Conservation (phyloP, 2,329 filamentous ascomycete genomes). For the Claviceps capensis region DNA sequence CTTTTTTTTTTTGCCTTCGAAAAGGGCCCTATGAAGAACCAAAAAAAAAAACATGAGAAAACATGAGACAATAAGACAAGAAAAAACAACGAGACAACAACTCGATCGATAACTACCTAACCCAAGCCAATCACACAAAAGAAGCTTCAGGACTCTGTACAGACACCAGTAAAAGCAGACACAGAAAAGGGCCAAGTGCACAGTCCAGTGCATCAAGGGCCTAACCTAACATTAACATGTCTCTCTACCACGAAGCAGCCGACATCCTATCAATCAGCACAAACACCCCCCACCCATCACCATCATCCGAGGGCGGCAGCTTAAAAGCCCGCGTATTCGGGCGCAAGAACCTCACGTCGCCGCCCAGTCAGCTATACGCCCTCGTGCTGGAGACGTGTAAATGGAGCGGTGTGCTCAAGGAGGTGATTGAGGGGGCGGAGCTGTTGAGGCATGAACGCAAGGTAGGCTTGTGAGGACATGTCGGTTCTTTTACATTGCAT, state of each 20-base stretch:
- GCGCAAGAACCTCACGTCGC: slow-evolving; percentile 60
- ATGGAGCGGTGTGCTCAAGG: slow-evolving; percentile 76
- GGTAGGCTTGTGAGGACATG: slow-evolving; percentile 22
- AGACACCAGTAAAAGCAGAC: too few species aligned
- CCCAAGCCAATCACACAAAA: too few species aligned
- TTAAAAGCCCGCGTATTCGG: slow-evolving; percentile 76
- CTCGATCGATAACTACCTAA: too few species aligned
- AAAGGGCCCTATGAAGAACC: too few species aligned
- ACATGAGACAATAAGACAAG: too few species aligned
- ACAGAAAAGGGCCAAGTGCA: too few species aligned
- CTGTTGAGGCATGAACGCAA: slow-evolving; percentile 72
- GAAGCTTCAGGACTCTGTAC: too few species aligned
- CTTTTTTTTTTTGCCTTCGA: too few species aligned
- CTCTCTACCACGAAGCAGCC: slow-evolving; percentile 86
- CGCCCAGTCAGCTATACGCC: slow-evolving; percentile 73
- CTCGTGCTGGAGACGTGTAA: slow-evolving; percentile 77
- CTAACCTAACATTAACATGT: slow-evolving; percentile 54
- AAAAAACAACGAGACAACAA: too few species aligned
- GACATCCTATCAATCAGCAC: slow-evolving; percentile 47
- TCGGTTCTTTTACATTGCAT: too few species aligned
- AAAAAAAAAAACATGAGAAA: too few species aligned
- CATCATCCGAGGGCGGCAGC: slow-evolving; percentile 48
- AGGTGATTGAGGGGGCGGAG: slow-evolving; percentile 73
- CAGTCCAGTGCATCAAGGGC: too few species aligned
- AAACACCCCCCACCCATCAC: slow-evolving; percentile 15